Conservation (phyloP, 495 filamentous ascomycete genomes). For the Immersiella caudata region DNA sequence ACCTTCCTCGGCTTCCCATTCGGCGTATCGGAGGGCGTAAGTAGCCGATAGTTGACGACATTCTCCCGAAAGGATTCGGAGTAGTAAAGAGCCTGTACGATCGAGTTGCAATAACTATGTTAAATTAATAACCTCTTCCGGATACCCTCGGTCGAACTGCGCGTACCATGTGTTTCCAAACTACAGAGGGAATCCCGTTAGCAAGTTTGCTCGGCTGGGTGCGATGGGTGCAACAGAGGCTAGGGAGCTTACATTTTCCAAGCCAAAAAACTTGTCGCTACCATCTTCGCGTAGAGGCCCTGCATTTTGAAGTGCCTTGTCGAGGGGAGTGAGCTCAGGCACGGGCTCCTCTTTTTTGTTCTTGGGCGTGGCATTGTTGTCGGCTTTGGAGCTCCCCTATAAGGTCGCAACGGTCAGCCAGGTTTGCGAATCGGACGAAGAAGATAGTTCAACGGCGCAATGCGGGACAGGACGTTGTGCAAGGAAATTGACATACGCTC, state of each 20-base stretch:
- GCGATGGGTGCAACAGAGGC: slow-evolving; percentile 6
- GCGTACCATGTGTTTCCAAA: slow-evolving; percentile 96
- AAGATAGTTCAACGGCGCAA: slow-evolving; percentile 1
- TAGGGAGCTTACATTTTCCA: slow-evolving; percentile 84
- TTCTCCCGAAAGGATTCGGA: slow-evolving; percentile 93
- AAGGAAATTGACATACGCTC: slow-evolving; percentile 30
- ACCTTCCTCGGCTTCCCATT: slow-evolving; percentile 50
- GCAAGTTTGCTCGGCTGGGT: slow-evolving; percentile 14
- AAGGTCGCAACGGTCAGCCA: background rate
- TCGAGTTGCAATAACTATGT: slow-evolving; percentile 91
- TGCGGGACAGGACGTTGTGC: background rate
- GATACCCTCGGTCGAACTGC: background rate
- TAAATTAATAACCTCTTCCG: slow-evolving; percentile 30
- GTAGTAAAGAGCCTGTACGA: slow-evolving; percentile 95
- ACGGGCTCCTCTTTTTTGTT: slow-evolving; percentile 73
- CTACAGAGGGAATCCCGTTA: slow-evolving; percentile 49
- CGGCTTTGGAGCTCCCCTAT: slow-evolving; percentile 42
- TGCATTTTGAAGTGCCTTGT: slow-evolving; percentile 79
- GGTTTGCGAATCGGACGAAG: background rate
- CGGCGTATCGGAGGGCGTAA: slow-evolving; percentile 48
- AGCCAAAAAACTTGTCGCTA: slow-evolving; percentile 97
- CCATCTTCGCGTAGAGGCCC: slow-evolving; percentile 81
- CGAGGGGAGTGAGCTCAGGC: slow-evolving; percentile 72
- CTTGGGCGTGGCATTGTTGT: slow-evolving; percentile 43
- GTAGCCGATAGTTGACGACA: slow-evolving; percentile 86